phyloP scores from a whole-genome alignment of 805 yeast species.

The Dipodascopsis uninucleata region DNA sequence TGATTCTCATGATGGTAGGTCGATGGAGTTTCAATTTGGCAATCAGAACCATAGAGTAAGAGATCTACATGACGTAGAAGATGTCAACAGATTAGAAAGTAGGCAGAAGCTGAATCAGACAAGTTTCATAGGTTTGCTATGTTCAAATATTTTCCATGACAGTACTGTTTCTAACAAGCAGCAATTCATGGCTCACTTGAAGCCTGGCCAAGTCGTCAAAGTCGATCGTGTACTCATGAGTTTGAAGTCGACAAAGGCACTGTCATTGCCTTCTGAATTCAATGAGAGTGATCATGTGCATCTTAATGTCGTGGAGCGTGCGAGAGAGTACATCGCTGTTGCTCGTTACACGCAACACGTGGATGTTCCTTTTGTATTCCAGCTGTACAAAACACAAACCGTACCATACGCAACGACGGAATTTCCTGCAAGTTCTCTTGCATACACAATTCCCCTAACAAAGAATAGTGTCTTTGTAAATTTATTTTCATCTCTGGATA shows the following conservation, averaged over 20 bases:
- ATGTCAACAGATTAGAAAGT: no score
- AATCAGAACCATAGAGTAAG: slow-evolving; percentile 8
- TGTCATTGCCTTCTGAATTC: slow-evolving; percentile 38
- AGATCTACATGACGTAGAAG: slow-evolving; percentile 5
- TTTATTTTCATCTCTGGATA: slow-evolving; percentile 66
- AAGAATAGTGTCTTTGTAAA: slow-evolving; percentile 41
- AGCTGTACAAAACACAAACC: slow-evolving; percentile 50
- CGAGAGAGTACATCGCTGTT: slow-evolving; percentile 77
- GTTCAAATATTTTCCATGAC: slow-evolving; percentile 11
- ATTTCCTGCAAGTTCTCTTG: slow-evolving; percentile 22
- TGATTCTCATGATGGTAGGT: slow-evolving; percentile 15
- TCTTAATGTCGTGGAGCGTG: slow-evolving; percentile 59
- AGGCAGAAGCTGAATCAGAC: slow-evolving; percentile 15
- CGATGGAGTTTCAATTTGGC: slow-evolving; percentile 8
- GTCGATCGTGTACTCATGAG: slow-evolving; percentile 67
- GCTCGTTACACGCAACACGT: slow-evolving; percentile 57
- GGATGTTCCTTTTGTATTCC: slow-evolving; percentile 54
- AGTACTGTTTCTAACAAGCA: not conserved
- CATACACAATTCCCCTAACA: slow-evolving; percentile 12
- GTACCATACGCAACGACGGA: slow-evolving; percentile 28
- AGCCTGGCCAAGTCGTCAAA: slow-evolving; percentile 58
- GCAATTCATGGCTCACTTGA: slow-evolving; percentile 27
- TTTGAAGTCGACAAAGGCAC: slow-evolving; percentile 43
- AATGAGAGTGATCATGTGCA: slow-evolving; percentile 52
- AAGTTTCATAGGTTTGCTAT: slow-evolving; percentile 16